These are phyloP conservation scores for Nitzschia sp. DNA, from an alignment of 108 stramenopile genomes.

Conservation along the genomic window DNA sequence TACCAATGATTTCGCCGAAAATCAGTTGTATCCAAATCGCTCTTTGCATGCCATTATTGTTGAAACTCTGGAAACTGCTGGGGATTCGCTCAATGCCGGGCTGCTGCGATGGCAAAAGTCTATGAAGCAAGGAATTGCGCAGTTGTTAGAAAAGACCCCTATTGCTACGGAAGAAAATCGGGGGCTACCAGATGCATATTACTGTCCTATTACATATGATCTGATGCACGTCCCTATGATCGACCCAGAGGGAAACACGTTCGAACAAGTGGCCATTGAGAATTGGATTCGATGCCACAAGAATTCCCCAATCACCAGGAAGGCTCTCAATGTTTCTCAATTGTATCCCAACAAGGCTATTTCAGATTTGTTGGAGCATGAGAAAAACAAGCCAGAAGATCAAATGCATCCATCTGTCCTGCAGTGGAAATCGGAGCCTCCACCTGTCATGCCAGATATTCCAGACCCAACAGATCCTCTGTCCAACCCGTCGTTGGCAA, in stretches of 20 bases:
- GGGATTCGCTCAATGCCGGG: neutral
- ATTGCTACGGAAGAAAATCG: neutral
- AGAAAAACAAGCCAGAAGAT: slow-evolving; percentile 3
- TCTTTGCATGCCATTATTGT: slow-evolving; percentile 21
- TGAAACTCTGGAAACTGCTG: neutral
- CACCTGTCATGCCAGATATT: slow-evolving; percentile 19
- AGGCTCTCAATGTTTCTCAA: neutral
- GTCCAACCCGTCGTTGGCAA: too few relatives aligned
- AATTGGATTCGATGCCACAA: slow-evolving; percentile 19
- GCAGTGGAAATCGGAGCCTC: slow-evolving; percentile 16
- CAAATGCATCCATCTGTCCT: slow-evolving; percentile 11
- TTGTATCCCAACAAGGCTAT: slow-evolving; percentile 30
- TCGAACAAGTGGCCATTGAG: slow-evolving; percentile 28
- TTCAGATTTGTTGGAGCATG: slow-evolving; percentile 11
- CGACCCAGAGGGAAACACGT: slow-evolving; percentile 32
- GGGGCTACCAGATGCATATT: slow-evolving; percentile 17
- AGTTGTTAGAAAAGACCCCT: slow-evolving; percentile 10
- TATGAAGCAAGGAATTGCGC: neutral
- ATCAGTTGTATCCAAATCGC: slow-evolving; percentile 20
- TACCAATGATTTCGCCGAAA: neutral
- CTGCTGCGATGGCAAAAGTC: neutral
- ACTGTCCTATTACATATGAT: slow-evolving; percentile 30
- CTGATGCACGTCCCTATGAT: slow-evolving; percentile 26
- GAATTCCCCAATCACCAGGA: slow-evolving; percentile 12
- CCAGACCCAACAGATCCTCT: neutral